A percentile compares a stretch with the other conserved stretches of the same genome.
These are phyloP conservation scores for Rhinocladiella mackenziei DNA, from an alignment of 2,329 filamentous ascomycete species.

Conservation along the genomic window DNA sequence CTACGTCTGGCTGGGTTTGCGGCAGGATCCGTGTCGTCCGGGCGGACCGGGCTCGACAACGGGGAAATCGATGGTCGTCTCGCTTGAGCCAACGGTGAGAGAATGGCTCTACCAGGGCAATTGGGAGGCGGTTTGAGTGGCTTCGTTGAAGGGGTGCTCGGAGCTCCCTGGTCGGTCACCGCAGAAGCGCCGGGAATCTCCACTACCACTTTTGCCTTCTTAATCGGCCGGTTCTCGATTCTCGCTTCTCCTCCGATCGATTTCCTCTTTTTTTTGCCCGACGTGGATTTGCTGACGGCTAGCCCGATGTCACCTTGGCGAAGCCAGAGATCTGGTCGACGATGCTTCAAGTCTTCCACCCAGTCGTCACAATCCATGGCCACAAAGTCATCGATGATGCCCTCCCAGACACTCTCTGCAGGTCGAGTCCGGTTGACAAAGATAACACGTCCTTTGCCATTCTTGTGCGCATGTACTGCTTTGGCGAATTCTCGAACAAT, in stretches of 20 bases:
- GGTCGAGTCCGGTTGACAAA: constrained; percentile 72
- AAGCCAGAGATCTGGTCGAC: constrained; percentile 57
- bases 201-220: constrained; percentile 23
- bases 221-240: constrained; percentile 13
- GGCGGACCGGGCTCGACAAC: constrained; percentile 19
- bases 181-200: constrained; percentile 5
- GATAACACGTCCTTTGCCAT: constrained; percentile 58
- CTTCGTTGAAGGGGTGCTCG: constrained; percentile 10
- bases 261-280: constrained; percentile 27
- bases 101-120: constrained; percentile 13
- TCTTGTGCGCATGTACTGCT: constrained; percentile 60
- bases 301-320: constrained; percentile 32
- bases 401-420: constrained; percentile 67
- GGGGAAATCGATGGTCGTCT: constrained; percentile 20
- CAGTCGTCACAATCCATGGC: constrained; percentile 72
- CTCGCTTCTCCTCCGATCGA: constrained; percentile 12
- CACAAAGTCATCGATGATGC: constrained; percentile 70
- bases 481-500: constrained; percentile 69
- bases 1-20: background rate
- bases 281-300: constrained; percentile 25
- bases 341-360: constrained; percentile 60
- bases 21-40: constrained; percentile 2
- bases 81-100: constrained; percentile 22
- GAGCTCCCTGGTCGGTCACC: background rate
- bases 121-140: constrained; percentile 4